Evolutionary conservation across 352 stramenopile genomes (phyloP), one percentile per base, ranked within the genome.

Genomic region (Globisporangium barbulae): DNA sequence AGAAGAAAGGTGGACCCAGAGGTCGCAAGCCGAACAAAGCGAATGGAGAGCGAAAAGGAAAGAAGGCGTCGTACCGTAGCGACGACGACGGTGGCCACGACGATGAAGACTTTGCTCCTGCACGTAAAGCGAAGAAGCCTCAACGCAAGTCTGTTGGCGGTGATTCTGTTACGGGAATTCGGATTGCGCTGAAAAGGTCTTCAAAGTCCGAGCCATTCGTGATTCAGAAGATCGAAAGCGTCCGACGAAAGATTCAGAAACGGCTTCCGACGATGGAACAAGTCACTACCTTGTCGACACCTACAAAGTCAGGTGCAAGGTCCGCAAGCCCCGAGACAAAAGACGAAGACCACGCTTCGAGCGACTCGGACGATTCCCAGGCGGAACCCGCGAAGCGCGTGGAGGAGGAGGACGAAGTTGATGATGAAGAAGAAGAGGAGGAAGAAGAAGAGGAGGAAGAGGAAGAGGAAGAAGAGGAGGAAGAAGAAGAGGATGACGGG

Each of bases 1-100:
- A 77, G 62, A 83, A 85, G 53, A 52, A 64, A 44, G 67, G 57
- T 7, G 41, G 63, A 15, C 49, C 54, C 21, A 70, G 72, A 6
- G 74, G 78, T 35, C 78, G 79, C 22, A 69, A 74, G 47, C 61
- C 69, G 15, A 91, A 58, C 31, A 58, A 90, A 48, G 48, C 56
- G 5, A 79, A 73, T 22, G 63, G 72, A 28, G 71, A 65, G 30
- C 73, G 59, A 37, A 74, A 70, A 17, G 68, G 81, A 19, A 69
- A 65, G 22, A 83, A 81, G 44, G 50, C 70, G 35, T 52, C 70
- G 42, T 71, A 79, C 47, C 74, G 72, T 19, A 85, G 78, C 47
- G 76, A 91, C 22, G 78, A 85, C 12, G 82, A 87, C 10, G 66
- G 75, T 39, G 79, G 81, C 19, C 61, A 59, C 17, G 68, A 80